A percentile compares a stretch with the other conserved stretches of the same genome.
Conservation (phyloP, 2,329 filamentous ascomycete species). For the Ceratocystis colombiana region DNA sequence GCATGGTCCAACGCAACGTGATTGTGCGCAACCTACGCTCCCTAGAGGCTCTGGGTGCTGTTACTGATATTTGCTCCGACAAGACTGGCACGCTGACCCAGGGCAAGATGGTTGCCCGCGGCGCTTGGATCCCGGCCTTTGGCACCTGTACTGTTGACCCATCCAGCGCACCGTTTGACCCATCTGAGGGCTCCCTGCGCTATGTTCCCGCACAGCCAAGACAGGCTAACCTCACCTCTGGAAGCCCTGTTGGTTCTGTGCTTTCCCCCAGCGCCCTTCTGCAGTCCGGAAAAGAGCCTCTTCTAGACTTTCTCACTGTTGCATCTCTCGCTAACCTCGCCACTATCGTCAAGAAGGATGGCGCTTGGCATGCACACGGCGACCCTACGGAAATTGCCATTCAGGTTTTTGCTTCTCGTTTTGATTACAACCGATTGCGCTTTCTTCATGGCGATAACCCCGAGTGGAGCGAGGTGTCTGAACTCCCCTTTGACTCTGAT, state of each 20-base stretch:
- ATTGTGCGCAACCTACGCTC: slow-evolving; percentile 44
- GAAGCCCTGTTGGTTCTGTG: slow-evolving; percentile 28
- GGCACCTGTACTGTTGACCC: slow-evolving; percentile 50
- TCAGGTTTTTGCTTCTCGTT: slow-evolving; percentile 59
- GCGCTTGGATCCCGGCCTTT: slow-evolving; percentile 48
- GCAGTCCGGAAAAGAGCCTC: slow-evolving; percentile 33
- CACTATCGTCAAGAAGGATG: slow-evolving; percentile 38
- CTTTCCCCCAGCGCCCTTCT: slow-evolving; percentile 32
- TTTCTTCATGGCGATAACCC: slow-evolving; percentile 42
- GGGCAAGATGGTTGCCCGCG: slow-evolving; percentile 53
- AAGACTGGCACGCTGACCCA: slow-evolving; percentile 53
- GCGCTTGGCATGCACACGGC: slow-evolving; percentile 50
- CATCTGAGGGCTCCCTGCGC: slow-evolving; percentile 41
- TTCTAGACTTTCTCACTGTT: slow-evolving; percentile 48
- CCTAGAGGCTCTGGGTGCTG: slow-evolving; percentile 51
- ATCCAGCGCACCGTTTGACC: slow-evolving; percentile 47
- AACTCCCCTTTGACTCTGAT: slow-evolving; percentile 62
- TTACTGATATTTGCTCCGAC: slow-evolving; percentile 47
- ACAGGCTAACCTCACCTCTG: slow-evolving; percentile 35
- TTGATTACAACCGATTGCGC: slow-evolving; percentile 48
- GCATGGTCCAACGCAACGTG: slow-evolving; percentile 44
- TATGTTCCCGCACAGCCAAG: slow-evolving; percentile 34
- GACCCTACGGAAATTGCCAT: slow-evolving; percentile 64
- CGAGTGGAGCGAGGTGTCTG: slow-evolving; percentile 48
- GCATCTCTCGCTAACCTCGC: slow-evolving; percentile 49